Percentiles rank a stretch among this genome's conserved stretches.
These are phyloP conservation scores for Chrysosphaeria jannelii DNA, from an alignment of 2,329 filamentous ascomycete genomes.

Conservation along the genomic window DNA sequence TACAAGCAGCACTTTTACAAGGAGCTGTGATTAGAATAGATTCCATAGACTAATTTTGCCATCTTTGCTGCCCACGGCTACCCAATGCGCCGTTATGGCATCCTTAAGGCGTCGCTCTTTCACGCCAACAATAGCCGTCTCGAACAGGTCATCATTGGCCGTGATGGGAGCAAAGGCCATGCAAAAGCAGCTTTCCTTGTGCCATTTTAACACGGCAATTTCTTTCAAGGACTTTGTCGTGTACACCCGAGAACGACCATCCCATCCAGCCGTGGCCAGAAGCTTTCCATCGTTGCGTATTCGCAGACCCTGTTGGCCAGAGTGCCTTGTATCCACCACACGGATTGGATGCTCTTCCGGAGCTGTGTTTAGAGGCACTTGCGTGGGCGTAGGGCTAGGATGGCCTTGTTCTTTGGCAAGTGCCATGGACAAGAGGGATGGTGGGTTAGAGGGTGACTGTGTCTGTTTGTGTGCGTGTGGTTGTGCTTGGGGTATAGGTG, in stretches of 20 bases:
- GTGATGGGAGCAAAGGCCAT: slow-evolving; percentile 33
- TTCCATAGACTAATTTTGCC: slow-evolving; percentile 92
- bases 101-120: slow-evolving; percentile 31
- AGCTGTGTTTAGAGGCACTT: not conserved
- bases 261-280: slow-evolving; percentile 83
- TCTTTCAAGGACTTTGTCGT: slow-evolving; percentile 54
- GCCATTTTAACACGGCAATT: slow-evolving; percentile 81
- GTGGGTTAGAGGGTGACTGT: slow-evolving; percentile 1
- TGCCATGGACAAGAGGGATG: slow-evolving; percentile 8
- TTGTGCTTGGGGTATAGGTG: too few relatives aligned
- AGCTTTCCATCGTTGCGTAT: slow-evolving; percentile 57
- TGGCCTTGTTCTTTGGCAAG: slow-evolving; percentile 5
- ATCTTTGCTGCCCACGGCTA: slow-evolving; percentile 77
- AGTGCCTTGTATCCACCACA: slow-evolving; percentile 48
- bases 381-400: not conserved
- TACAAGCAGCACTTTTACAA: slow-evolving; percentile 63
- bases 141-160: not conserved
- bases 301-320: slow-evolving; percentile 57
- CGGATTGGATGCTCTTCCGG: slow-evolving; percentile 20
- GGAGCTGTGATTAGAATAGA: slow-evolving; percentile 53
- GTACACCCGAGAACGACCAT: slow-evolving; percentile 55
- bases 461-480: too few relatives aligned
- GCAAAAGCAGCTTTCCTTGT: slow-evolving; percentile 62
- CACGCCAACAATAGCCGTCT: slow-evolving; percentile 14
- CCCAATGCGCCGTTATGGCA: slow-evolving; percentile 51